Percentiles rank a stretch among this genome's conserved stretches.
Conservation (phyloP, 1,284 basidiomycete genomes). For the Neonothopanus nambi region DNA sequence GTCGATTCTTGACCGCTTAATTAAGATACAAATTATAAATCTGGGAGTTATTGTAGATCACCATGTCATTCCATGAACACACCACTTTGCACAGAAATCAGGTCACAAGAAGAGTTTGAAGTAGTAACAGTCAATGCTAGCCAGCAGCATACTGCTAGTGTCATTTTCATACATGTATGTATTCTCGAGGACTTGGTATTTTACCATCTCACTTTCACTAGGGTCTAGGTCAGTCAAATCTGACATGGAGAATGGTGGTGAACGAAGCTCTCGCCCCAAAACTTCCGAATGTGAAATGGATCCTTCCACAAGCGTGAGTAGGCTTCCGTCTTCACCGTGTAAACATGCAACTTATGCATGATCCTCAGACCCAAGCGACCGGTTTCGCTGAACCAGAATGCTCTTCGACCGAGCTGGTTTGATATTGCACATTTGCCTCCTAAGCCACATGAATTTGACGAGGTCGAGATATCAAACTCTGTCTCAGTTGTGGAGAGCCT, state of each 20-base stretch:
- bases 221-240: conserved; percentile 41
- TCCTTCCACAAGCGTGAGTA: conserved; percentile 45
- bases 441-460: conserved; percentile 37
- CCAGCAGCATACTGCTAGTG: conserved; percentile 26
- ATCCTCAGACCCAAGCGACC: conserved; percentile 26
- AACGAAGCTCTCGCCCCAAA: conserved; percentile 32
- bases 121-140: conserved; percentile 4
- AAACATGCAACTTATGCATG: conserved; percentile 16
- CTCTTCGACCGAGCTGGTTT: conserved; percentile 45
- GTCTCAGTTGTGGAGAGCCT: conserved; percentile 37
- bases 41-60: too few species aligned
- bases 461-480: conserved; percentile 36
- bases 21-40: too few species aligned
- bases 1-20: too few species aligned
- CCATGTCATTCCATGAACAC: too few species aligned
- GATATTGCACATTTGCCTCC: conserved; percentile 42
- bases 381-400: conserved; percentile 34
- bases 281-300: conserved; percentile 42
- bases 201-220: conserved; percentile 17
- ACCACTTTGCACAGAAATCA: too few species aligned
- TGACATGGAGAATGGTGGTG: conserved; percentile 34
- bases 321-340: background rate
- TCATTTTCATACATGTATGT: conserved; percentile 40
- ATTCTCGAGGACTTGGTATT: background rate
- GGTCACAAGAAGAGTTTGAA: too few species aligned